phyloP scores from a whole-genome alignment of 2,329 filamentous ascomycete genomes.

The Tolypocladium paradoxum region DNA sequence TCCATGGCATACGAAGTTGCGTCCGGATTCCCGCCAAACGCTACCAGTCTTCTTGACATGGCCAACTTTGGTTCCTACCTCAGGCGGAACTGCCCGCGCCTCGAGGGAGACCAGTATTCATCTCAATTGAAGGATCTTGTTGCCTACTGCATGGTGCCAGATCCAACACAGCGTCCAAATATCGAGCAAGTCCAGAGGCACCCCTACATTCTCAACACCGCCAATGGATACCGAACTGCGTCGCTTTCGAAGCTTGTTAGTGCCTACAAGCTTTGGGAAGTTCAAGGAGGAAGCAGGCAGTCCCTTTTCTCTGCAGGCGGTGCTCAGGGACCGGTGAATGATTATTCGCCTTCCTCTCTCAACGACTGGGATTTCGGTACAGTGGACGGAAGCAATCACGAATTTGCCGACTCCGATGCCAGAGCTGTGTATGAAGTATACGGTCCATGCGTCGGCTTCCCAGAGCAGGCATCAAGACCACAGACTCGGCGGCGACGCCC shows the following conservation, averaged over 20 bases:
- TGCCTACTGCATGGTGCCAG: slow-evolving; percentile 60
- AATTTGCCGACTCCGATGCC: too few species aligned
- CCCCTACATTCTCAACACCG: slow-evolving; percentile 54
- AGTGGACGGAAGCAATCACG: too few species aligned
- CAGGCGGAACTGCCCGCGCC: slow-evolving; percentile 51
- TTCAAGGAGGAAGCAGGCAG: slow-evolving; percentile 57
- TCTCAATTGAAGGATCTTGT: slow-evolving; percentile 57
- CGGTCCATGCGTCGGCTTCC: too few species aligned
- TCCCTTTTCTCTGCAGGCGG: slow-evolving; percentile 52
- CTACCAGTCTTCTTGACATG: slow-evolving; percentile 36
- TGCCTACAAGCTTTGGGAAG: slow-evolving; percentile 66
- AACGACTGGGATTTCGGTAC: slow-evolving; percentile 59
- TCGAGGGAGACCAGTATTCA: slow-evolving; percentile 64
- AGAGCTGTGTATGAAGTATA: too few species aligned
- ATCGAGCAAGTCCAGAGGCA: slow-evolving; percentile 61
- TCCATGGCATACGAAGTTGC: slow-evolving; percentile 75
- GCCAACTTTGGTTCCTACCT: slow-evolving; percentile 45
- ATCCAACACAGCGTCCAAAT: slow-evolving; percentile 56
- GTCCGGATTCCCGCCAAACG: slow-evolving; percentile 64
- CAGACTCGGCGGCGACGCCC: too few species aligned
- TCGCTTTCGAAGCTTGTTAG: slow-evolving; percentile 55
- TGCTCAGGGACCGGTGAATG: slow-evolving; percentile 37
- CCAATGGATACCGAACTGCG: slow-evolving; percentile 52
- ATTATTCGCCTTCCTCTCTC: slow-evolving; percentile 31
- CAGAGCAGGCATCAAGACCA: too few species aligned